Evolutionary conservation across 108 stramenopile genomes (phyloP).

Genomic region (Nannochloropsis gaditana): DNA sequence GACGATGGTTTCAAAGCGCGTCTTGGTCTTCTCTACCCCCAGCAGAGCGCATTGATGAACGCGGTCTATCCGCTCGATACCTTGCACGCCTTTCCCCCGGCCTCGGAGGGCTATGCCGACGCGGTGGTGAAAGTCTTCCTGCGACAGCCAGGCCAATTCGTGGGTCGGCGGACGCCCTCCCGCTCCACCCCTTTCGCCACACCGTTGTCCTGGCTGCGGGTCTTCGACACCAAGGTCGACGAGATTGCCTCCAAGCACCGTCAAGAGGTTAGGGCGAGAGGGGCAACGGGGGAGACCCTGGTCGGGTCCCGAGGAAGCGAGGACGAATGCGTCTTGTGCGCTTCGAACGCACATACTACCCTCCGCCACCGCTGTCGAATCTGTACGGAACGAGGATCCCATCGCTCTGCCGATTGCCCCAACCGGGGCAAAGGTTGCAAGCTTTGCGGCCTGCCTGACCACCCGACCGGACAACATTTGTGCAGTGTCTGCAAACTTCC

Average conservation of each 20-base stretch:
- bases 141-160: conserved; percentile 1
- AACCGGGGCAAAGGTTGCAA: background rate
- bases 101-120: background rate
- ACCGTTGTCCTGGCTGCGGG: background rate
- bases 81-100: conserved; percentile 2
- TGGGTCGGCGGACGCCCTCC: background rate
- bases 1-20: conserved; percentile 5
- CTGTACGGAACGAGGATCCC: background rate
- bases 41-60: conserved; percentile 20
- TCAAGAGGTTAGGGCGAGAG: background rate
- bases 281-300: background rate
- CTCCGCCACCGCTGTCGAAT: conserved; percentile 19
- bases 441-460: background rate
- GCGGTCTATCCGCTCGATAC: background rate
- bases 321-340: background rate
- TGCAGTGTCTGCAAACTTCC: background rate
- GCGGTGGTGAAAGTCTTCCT: background rate
- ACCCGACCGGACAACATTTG: background rate
- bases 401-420: conserved; percentile 2
- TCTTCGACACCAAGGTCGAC: conserved; percentile 7
- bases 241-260: background rate
- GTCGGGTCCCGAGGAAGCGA: background rate
- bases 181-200: background rate
- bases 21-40: background rate
- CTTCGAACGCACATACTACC: background rate